Percentiles rank a stretch among this genome's conserved stretches.
These are phyloP conservation scores for Entomortierella lignicola DNA, from an alignment of 192 early-diverging fungal genomes.

Conservation along the genomic window DNA sequence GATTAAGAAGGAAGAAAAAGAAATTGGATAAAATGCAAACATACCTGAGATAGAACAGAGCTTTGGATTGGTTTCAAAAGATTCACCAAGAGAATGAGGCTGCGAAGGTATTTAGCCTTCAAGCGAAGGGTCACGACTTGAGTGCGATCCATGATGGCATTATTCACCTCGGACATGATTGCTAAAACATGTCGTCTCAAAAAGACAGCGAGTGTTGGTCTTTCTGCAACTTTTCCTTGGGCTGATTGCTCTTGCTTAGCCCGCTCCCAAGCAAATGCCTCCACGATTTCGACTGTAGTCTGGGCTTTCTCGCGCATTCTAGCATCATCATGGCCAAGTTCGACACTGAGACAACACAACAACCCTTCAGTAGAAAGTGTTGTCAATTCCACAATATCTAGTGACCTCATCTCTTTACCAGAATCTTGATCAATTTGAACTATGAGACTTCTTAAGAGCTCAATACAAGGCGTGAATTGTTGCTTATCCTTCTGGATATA, in stretches of 20 bases:
- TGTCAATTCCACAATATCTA: slow-evolving; percentile 12
- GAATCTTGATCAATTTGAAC: slow-evolving; percentile 10
- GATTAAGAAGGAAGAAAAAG: neutral
- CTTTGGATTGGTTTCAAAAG: slow-evolving; percentile 32
- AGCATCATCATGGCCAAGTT: slow-evolving; percentile 27
- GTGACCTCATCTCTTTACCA: neutral
- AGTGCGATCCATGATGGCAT: slow-evolving; percentile 14
- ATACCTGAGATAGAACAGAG: slow-evolving; percentile 30
- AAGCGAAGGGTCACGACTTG: slow-evolving; percentile 14
- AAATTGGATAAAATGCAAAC: neutral
- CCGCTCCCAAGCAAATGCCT: slow-evolving; percentile 18
- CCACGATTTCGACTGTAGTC: slow-evolving; percentile 16
- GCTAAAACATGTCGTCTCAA: slow-evolving; percentile 32
- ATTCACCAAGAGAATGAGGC: slow-evolving; percentile 9
- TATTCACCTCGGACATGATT: slow-evolving; percentile 43
- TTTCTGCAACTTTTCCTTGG: neutral
- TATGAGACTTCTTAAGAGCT: slow-evolving; percentile 13
- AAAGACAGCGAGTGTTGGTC: slow-evolving; percentile 20
- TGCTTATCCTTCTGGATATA: slow-evolving; percentile 15
- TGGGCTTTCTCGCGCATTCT: slow-evolving; percentile 9
- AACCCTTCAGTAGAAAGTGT: slow-evolving; percentile 16
- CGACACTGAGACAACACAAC: slow-evolving; percentile 21
- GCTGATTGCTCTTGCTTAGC: neutral
- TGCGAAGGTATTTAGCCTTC: slow-evolving; percentile 32
- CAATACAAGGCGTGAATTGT: slow-evolving; percentile 4